These are phyloP conservation scores for Ogataea angusta DNA, from an alignment of 805 yeast species.

Conservation along the genomic window DNA sequence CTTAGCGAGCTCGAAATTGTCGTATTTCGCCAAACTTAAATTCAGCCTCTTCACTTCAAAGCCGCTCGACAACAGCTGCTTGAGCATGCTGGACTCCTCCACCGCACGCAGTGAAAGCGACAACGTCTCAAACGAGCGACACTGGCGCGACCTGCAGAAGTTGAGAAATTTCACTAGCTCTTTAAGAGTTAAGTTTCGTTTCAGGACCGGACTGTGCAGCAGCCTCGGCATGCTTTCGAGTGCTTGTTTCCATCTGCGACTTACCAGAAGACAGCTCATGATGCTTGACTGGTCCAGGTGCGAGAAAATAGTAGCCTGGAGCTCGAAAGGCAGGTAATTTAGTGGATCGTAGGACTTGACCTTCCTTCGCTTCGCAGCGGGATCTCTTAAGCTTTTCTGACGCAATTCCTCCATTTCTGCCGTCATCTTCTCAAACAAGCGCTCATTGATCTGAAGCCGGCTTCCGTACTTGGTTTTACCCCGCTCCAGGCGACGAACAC, in stretches of 20 bases:
- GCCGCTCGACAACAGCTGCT: conserved; percentile 13
- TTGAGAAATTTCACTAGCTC: conserved; percentile 16
- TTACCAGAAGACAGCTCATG: conserved; percentile 17
- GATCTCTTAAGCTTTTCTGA: background rate
- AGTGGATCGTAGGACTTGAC: conserved; percentile 21
- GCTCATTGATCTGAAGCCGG: conserved; percentile 32
- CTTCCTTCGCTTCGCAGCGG: conserved; percentile 4
- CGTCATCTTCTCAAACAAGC: conserved; percentile 31
- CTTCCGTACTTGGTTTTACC: conserved; percentile 28
- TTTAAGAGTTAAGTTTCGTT: conserved; percentile 5
- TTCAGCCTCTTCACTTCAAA: conserved; percentile 6
- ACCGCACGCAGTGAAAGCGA: conserved; percentile 8
- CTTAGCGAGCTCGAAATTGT: conserved; percentile 10
- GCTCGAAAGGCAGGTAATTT: conserved; percentile 25
- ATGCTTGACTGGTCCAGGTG: conserved; percentile 16
- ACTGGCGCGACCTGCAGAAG: conserved; percentile 11
- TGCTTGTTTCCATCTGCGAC: conserved; percentile 17
- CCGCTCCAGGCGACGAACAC: conserved; percentile 35
- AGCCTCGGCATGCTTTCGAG: conserved; percentile 14
- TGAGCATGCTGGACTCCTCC: conserved; percentile 19
- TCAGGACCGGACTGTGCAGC: conserved; percentile 12
- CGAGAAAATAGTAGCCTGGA: conserved; percentile 13
- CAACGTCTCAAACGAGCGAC: conserved; percentile 6
- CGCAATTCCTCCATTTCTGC: conserved; percentile 8
- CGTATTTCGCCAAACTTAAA: conserved; percentile 7